A percentile compares a stretch with the other conserved stretches of the same genome.
Conservation (phyloP, 2,329 filamentous ascomycete species). For the Pestalotiopsis fici region DNA sequence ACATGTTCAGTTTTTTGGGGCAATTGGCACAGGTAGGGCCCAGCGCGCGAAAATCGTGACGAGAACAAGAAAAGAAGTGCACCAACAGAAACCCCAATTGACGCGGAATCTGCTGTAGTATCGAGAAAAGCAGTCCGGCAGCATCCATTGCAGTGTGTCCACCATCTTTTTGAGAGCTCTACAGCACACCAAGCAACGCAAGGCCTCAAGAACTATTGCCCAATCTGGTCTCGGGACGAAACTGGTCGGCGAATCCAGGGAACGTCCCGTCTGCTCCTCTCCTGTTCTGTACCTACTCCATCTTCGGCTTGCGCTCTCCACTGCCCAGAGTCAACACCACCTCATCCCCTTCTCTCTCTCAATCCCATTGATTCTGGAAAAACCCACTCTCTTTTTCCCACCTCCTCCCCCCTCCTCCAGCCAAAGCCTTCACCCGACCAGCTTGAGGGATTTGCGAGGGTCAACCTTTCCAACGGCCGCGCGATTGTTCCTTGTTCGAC, state of each 20-base stretch:
- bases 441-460: conserved; percentile 2
- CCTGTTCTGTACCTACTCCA: not conserved
- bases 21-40: not conserved
- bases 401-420: conserved; percentile 13
- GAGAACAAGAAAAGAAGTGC: not conserved
- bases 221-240: not conserved
- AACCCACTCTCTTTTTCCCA: conserved; percentile 9
- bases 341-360: conserved; percentile 19
- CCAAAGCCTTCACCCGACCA: not conserved
- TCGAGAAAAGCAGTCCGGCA: not conserved
- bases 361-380: conserved; percentile 1
- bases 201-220: not conserved
- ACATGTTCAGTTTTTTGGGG: not conserved
- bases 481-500: not conserved
- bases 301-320: conserved; percentile 4
- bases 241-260: not conserved
- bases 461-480: not conserved
- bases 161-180: not conserved
- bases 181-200: not conserved
- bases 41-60: not conserved
- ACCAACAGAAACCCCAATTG: not conserved
- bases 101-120: not conserved
- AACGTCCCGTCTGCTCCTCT: not conserved
- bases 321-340: conserved; percentile 21
- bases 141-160: not conserved